Base-by-base conservation (phyloP, 768 basidiomycete genomes). In the Lactarius hengduanensis region DNA sequence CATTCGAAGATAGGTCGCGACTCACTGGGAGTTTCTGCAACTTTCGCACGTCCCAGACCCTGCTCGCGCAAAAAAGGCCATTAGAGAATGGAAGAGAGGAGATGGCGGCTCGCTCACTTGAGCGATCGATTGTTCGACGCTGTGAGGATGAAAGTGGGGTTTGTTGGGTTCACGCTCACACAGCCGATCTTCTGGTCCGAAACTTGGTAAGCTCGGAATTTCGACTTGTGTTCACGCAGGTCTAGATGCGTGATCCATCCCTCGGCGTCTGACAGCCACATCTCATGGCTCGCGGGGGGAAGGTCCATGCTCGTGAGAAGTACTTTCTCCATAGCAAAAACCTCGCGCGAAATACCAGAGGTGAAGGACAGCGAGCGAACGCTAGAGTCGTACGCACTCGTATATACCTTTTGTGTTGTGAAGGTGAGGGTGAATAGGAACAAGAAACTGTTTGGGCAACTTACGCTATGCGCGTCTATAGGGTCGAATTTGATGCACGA, bases 21-120 rank as follows among this genome's bases (percentile, higher is more conserved):
- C 63, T 40, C 40, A 54, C 68, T 54, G 57, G 78, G 71, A 90
- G 79, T 3, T 74, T 74, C 22, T 76, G 74, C 18, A 94, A 76
- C 71, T 89, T 91, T 59, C 92, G 83, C 3, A 82, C 78, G 77
- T 94, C 92, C 92, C 92, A 94, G 63, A 94, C 79, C 71, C 92
- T 94, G 40, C 36, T 55, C 43, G 63, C 57, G 36, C 56, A 36
- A 59, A 66, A 64, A 32, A 32, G 7, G 13, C 40, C 38, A 22
- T 18, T 40, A 40, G 6, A 20, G 41, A 13, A 9, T 18, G 38
- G 34, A 34, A 40, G 26, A 22, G 55, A 7, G 11, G 11, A 26
- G 45, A 30, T 36, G 26, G 36, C 11, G 3, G 63, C 84, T 16
- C 15, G 9, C 45, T 71, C 74, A 92, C 92, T 86, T 92, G 41